A percentile compares a stretch with the other conserved stretches of the same genome.
These are phyloP conservation scores for Salix exigua DNA, from an alignment of 345 rosid species.

Conservation along the genomic window DNA sequence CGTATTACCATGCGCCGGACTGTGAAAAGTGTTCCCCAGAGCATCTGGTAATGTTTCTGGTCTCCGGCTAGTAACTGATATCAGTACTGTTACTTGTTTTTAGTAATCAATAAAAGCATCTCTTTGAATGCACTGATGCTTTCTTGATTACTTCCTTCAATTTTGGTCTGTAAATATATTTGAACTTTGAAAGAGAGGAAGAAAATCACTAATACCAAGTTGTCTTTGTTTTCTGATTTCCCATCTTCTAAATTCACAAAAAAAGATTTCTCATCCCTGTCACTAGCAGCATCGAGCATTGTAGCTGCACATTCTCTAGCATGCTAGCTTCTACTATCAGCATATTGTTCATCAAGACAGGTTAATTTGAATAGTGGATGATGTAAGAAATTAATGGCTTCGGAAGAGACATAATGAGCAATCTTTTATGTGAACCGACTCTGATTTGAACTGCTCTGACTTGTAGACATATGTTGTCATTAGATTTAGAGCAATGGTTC, in stretches of 20 bases:
- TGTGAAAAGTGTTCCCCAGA: slow-evolving; percentile 66
- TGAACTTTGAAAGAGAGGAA: neutral
- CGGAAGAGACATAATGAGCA: too few relatives aligned
- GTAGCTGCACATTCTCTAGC: neutral
- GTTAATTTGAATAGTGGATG: neutral
- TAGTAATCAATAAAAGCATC: neutral
- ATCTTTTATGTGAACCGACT: too few relatives aligned
- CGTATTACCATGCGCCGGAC: slow-evolving; percentile 80
- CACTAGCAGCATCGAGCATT: neutral
- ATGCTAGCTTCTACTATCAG: neutral
- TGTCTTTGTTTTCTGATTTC: neutral
- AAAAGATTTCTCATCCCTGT: neutral
- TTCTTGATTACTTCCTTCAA: too few relatives aligned
- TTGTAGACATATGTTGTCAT: too few relatives aligned
- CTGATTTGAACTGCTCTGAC: too few relatives aligned
- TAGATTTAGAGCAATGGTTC: neutral
- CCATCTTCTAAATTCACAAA: neutral
- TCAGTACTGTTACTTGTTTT: neutral
- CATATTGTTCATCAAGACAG: neutral
- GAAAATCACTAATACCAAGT: neutral
- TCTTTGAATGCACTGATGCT: neutral
- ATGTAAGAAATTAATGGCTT: neutral
- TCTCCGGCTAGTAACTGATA: neutral
- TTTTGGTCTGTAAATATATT: neutral
- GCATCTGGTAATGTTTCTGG: slow-evolving; percentile 65